Conservation (phyloP, 805 yeast genomes). For the Schwanniomyces vanrijiae region DNA sequence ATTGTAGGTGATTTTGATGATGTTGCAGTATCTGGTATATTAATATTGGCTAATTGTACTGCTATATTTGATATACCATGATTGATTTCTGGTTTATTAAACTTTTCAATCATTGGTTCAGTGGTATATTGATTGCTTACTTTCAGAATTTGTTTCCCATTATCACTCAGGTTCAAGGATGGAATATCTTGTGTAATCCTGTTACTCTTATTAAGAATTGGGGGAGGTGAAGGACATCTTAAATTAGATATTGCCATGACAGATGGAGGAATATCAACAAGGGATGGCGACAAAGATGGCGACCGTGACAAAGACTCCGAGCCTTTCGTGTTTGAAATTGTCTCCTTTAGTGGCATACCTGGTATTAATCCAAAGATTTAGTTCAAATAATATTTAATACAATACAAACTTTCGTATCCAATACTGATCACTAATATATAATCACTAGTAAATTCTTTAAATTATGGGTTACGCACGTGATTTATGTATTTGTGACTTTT, state of each 20-base stretch:
- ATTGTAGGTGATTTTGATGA: neutral
- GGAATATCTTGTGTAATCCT: conserved; percentile 1
- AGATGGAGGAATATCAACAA: conserved; percentile 40
- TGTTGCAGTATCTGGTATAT: neutral
- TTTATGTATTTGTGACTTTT: neutral
- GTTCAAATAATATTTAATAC: neutral
- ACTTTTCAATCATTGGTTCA: neutral
- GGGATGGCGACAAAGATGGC: conserved; percentile 3
- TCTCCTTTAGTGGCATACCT: conserved; percentile 6
- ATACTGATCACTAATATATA: neutral
- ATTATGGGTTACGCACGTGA: neutral
- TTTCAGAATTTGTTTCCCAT: neutral
- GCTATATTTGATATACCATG: neutral
- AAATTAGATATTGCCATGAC: conserved; percentile 57
- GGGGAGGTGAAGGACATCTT: conserved; percentile 74
- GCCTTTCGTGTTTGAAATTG: conserved; percentile 6
- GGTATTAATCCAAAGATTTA: neutral
- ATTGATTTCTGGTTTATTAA: neutral
- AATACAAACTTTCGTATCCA: neutral
- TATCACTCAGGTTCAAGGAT: neutral
- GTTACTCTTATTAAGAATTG: conserved; percentile 43
- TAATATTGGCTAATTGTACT: neutral
- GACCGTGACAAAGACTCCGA: neutral
- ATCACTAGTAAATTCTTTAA: neutral
- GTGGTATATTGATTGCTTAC: neutral